Percentiles rank a stretch among this genome's conserved stretches.
Conservation (phyloP, 1,284 basidiomycete species). For the Mycosarcoma mackinlayi region DNA sequence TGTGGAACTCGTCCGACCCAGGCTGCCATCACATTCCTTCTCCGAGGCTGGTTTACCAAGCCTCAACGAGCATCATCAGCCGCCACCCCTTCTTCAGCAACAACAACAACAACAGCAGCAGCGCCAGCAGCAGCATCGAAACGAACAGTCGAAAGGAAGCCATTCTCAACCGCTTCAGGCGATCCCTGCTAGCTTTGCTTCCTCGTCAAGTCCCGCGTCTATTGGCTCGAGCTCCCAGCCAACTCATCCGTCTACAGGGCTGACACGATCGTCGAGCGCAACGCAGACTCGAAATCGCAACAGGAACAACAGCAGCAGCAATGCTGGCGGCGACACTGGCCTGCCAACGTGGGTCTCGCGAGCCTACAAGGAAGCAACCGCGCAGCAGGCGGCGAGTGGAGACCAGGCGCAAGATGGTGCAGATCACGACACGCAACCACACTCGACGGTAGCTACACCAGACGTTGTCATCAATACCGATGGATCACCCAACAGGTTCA, state of each 20-base stretch:
- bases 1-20: neutral
- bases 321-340: neutral
- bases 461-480: slow-evolving; percentile 14
- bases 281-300: neutral
- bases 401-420: neutral
- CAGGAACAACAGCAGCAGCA: slow-evolving; percentile 6
- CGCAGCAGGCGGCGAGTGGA: neutral
- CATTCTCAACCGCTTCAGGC: neutral
- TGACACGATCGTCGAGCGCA: neutral
- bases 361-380: slow-evolving; percentile 11
- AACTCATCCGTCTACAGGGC: neutral
- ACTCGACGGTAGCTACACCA: neutral
- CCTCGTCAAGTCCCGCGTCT: neutral
- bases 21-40: neutral
- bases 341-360: slow-evolving; percentile 15
- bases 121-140: neutral
- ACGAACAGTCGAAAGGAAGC: too few species aligned
- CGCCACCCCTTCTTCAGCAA: too few species aligned
- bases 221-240: neutral
- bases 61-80: too few species aligned
- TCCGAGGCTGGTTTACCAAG: too few species aligned
- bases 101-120: neutral
- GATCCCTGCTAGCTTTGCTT: neutral
- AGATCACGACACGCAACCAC: neutral
- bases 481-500: slow-evolving; percentile 9